Base-by-base conservation (phyloP, 2,329 filamentous ascomycete species). In the Fulvia fulva region DNA sequence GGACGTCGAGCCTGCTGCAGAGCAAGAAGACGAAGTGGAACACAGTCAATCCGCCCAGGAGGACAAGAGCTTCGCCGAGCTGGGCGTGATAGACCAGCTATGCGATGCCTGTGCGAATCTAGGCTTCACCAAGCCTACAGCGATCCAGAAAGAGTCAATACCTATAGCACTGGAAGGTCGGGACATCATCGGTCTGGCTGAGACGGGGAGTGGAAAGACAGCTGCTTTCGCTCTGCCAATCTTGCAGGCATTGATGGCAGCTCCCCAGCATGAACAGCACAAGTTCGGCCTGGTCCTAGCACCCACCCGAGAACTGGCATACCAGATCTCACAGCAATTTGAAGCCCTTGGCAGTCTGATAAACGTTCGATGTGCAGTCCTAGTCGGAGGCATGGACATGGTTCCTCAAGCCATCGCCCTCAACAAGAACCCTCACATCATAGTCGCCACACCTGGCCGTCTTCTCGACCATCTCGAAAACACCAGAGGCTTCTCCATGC, bases 161-260 rank as follows among this genome's bases (percentile, higher is more conserved):
- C 93, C 93, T 4, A 71, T 85, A 4, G 92, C 92, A 34, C 81
- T 97, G 3, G 76, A 89, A 69, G 87, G 88, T 53, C 85, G 91
- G 68, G 94, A 97, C 74, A 80, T 97, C 32, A 96, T 99, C 66
- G 94, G 92, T 44, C 81, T 97, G 53, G 94, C 94, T 30, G 93
- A 99, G 76, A 99, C 94, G 0, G 94, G 94, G 66, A 91, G 87
- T 70, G 94, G 94, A 76, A 99, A 97, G 79, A 97, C 94, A 0
- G 93, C 91, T 6, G 92, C 94, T 0, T 99, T 97, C 73, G 91
- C 91, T 0, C 80, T 99, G 2, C 94, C 94, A 0, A 95, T 99
- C 41, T 82, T 99, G 2, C 92, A 97, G 75, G 86, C 89, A 2
- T 83, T 99, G 1, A 88, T 97, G 76, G 89, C 94, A 56, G 90